Base-by-base conservation (phyloP, 2,329 filamentous ascomycete species). In the Amauroascus niger region DNA sequence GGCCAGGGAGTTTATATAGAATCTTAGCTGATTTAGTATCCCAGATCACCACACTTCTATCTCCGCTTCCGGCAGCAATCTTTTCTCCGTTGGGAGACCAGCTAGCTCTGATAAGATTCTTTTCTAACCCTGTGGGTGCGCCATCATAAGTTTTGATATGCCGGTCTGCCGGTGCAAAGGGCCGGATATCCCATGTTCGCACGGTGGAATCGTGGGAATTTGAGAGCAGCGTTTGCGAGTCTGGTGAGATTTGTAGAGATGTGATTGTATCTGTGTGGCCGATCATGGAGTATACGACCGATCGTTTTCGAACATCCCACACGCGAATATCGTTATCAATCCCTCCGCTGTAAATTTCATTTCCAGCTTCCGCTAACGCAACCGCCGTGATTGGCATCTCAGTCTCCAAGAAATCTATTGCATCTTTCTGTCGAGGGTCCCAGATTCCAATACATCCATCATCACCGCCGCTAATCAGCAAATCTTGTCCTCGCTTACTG, bases 241-340 rank as follows among this genome's bases (percentile, higher is more conserved):
- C 91, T 0, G 93, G 91, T 1, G 91, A 96, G n/a, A 97, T 81
- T 52, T 86, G 79, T 45, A 98, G 76, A 11, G 89, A 95, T 2
- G 90, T 95, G 58, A 98, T 78, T 0, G 91, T 97, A 66, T 98
- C 93, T 51, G 82, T 85, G 68, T 98, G 93, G 0, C 93, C 93
- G 11, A 86, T 71, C 77, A 98, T 84, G 1, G 86, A 85, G 70
- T 97, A 96, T 5, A 88, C 82, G 2, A 94, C 80, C 6, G 85
- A 80, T 70, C 94, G 89, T 75, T 95, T 97, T 60, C 93, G 83
- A 65, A 97, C 73, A 70, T 98, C 93, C 91, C 93, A 98, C 18
- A 95, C 90, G 63, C 90, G 88, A 67, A 98, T 95, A 62, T 94
- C 89, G 66, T 97, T 96, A 72, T 97, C 93, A 61, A 98, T 96